Evolutionary conservation across 495 filamentous ascomycete genomes (phyloP).

Genomic region (Penicillium malachiteum): DNA sequence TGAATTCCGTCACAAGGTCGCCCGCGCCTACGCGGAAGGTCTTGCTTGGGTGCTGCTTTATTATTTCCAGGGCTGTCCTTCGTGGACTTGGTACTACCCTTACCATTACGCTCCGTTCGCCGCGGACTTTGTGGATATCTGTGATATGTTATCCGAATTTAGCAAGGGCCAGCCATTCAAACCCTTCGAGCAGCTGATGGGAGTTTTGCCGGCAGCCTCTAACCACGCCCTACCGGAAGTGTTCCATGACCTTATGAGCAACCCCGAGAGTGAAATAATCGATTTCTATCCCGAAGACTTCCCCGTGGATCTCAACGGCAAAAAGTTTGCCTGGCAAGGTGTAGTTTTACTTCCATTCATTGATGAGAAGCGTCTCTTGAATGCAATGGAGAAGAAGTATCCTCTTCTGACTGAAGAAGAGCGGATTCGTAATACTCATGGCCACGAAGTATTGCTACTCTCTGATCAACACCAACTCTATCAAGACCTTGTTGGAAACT

Average conservation of each 20-base stretch:
- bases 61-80: conserved; percentile 97
- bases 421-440: conserved; percentile 71
- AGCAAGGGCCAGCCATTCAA: conserved; percentile 82
- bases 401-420: conserved; percentile 78
- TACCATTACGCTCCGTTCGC: conserved; percentile 99
- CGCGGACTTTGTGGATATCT: conserved; percentile 86
- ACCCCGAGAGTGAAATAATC: conserved; percentile 83
- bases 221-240: conserved; percentile 84
- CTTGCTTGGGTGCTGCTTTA: conserved; percentile 97
- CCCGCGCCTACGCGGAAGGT: conserved; percentile 90
- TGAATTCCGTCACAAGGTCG: conserved; percentile 89
- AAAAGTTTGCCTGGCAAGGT: conserved; percentile 98
- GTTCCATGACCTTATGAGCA: conserved; percentile 85
- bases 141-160: conserved; percentile 75
- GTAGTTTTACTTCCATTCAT: conserved; percentile 94
- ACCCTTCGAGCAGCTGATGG: conserved; percentile 98
- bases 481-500: conserved; percentile 72
- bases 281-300: conserved; percentile 98
- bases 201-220: conserved; percentile 88
- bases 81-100: conserved; percentile 98
- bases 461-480: conserved; percentile 80
- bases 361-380: conserved; percentile 81
- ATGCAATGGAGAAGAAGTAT: conserved; percentile 80
- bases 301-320: conserved; percentile 88
- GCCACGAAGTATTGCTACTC: conserved; percentile 78